A percentile compares a stretch with the other conserved stretches of the same genome.
phyloP scores from a whole-genome alignment of 1,284 basidiomycete species.

The Melanopsichium pennsylvanicum region DNA sequence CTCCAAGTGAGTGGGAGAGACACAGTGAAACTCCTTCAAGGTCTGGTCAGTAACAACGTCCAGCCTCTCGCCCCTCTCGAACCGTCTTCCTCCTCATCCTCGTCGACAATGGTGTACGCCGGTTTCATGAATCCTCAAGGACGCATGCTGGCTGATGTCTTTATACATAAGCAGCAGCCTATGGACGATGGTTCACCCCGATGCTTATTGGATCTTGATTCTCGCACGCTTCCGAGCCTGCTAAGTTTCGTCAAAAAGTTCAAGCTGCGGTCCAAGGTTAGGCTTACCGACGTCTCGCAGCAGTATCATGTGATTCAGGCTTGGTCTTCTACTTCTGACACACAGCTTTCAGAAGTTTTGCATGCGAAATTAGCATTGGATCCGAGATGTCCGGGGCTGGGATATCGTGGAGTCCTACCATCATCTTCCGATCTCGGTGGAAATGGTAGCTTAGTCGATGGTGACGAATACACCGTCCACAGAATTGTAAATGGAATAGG shows the following conservation, averaged over 20 bases:
- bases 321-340: constrained; percentile 70
- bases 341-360: neutral
- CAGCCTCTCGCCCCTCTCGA: constrained; percentile 8
- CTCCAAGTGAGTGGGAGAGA: constrained; percentile 83
- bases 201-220: constrained; percentile 79
- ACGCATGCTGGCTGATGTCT: constrained; percentile 85
- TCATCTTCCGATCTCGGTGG: neutral
- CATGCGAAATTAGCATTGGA: constrained; percentile 24
- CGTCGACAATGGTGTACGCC: constrained; percentile 71
- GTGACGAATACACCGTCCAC: constrained; percentile 75
- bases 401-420: constrained; percentile 43
- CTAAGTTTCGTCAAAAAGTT: constrained; percentile 79
- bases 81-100: neutral
- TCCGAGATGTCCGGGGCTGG: constrained; percentile 47
- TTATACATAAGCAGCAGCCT: constrained; percentile 73
- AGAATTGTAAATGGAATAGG: constrained; percentile 85
- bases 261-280: constrained; percentile 87
- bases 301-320: constrained; percentile 81
- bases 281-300: constrained; percentile 75
- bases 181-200: constrained; percentile 60
- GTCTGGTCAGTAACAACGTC: constrained; percentile 76
- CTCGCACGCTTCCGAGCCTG: constrained; percentile 70
- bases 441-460: neutral
- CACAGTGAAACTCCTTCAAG: constrained; percentile 85
- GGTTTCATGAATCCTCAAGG: constrained; percentile 90